phyloP scores from a whole-genome alignment of 305 asterid genomes.

The Fraxinus platypoda region DNA sequence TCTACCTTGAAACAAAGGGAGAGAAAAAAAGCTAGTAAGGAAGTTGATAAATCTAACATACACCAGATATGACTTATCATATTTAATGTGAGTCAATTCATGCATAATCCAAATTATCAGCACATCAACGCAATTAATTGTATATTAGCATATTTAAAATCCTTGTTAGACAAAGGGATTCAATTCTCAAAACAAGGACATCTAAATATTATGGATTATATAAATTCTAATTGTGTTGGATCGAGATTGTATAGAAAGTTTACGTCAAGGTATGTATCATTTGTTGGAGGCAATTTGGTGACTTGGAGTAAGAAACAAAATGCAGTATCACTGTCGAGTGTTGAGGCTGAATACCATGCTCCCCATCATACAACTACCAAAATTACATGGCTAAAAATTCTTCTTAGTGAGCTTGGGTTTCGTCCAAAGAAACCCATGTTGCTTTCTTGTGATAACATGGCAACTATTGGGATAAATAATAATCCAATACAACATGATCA shows the following conservation, averaged over 20 bases:
- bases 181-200: not conserved
- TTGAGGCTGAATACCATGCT: not conserved
- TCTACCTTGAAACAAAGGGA: no score
- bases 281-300: not conserved
- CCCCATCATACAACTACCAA: not conserved
- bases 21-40: not conserved
- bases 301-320: not conserved
- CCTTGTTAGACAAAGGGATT: not conserved
- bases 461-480: not conserved
- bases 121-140: not conserved
- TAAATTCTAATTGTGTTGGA: no score
- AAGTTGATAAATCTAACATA: not conserved
- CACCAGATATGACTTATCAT: not conserved
- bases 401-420: not conserved
- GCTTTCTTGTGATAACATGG: not conserved
- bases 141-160: not conserved
- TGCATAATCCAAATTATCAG: not conserved
- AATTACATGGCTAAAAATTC: not conserved
- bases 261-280: not conserved
- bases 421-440: not conserved
- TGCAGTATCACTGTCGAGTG: not conserved
- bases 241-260: not conserved
- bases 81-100: not conserved
- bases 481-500: not conserved
- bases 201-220: not conserved